phyloP scores from a whole-genome alignment of 2,329 filamentous ascomycete species.

The Coniochaeta ligniaria region DNA sequence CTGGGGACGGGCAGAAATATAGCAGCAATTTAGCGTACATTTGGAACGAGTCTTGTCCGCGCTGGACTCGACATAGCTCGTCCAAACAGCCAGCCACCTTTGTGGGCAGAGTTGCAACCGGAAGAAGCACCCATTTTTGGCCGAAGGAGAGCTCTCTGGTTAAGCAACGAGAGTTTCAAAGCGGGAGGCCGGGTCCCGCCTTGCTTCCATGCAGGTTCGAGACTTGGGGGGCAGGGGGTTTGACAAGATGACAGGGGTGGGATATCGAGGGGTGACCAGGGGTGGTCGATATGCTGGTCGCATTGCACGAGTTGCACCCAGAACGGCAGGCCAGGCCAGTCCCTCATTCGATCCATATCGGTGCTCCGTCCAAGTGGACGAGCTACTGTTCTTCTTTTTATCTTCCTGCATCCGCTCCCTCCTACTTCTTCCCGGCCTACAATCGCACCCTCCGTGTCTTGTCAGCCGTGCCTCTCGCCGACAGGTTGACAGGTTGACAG shows the following conservation, averaged over 20 bases:
- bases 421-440: background rate
- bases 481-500: background rate
- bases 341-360: background rate
- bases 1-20: background rate
- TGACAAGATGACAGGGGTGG: background rate
- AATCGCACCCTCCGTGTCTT: background rate
- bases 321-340: background rate
- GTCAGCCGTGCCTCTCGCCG: background rate
- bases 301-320: background rate
- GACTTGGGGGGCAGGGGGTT: background rate
- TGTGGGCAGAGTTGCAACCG: constrained; percentile 1
- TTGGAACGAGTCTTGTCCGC: background rate
- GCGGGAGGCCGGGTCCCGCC: constrained; percentile 1
- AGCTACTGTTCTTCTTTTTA: background rate
- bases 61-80: background rate
- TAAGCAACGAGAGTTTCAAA: background rate
- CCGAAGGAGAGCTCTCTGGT: background rate
- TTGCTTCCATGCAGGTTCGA: constrained; percentile 3
- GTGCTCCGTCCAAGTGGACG: background rate
- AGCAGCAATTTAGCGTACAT: background rate
- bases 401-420: background rate
- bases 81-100: background rate
- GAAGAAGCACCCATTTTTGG: background rate
- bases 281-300: constrained; percentile 1
- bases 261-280: background rate